Percentiles rank a stretch among this genome's conserved stretches.
These are phyloP conservation scores for Asclepias syriaca DNA, from an alignment of 257 asterid species.

Conservation along the genomic window DNA sequence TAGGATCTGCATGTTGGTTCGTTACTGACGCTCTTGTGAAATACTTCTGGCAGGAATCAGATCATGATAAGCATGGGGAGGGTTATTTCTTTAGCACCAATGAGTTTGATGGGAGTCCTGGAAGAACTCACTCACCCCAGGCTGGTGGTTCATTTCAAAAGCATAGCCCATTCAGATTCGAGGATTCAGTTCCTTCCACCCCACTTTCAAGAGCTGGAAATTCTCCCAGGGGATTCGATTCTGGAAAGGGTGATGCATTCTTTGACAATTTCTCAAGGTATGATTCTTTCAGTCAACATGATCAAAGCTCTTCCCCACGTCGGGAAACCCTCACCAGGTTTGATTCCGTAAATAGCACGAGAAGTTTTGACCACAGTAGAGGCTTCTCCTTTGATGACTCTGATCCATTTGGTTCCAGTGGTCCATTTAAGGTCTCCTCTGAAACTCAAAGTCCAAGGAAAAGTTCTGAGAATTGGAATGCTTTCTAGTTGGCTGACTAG, in stretches of 20 bases:
- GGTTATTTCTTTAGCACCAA: slow-evolving; percentile 71
- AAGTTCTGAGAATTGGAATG: slow-evolving; percentile 41
- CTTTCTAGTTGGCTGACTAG: slow-evolving; percentile 25
- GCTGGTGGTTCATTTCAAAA: slow-evolving; percentile 49
- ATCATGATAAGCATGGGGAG: slow-evolving; percentile 54
- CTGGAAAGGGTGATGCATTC: slow-evolving; percentile 55
- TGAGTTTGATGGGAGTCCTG: slow-evolving; percentile 69
- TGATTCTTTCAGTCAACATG: slow-evolving; percentile 64
- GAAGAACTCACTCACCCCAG: slow-evolving; percentile 51
- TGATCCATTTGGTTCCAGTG: slow-evolving; percentile 84
- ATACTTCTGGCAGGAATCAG: slow-evolving; percentile 52
- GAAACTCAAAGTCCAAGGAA: slow-evolving; percentile 44
- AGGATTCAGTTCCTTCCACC: slow-evolving; percentile 72
- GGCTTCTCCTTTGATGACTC: slow-evolving; percentile 77
- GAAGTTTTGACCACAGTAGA: slow-evolving; percentile 54
- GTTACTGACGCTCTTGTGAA: slow-evolving; percentile 8
- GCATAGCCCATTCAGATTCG: slow-evolving; percentile 52
- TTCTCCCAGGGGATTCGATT: slow-evolving; percentile 57
- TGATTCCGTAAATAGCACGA: slow-evolving; percentile 71
- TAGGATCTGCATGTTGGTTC: not conserved
- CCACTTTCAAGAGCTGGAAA: slow-evolving; percentile 67
- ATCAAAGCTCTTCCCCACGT: slow-evolving; percentile 50
- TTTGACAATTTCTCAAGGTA: slow-evolving; percentile 70
- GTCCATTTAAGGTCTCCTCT: slow-evolving; percentile 85
- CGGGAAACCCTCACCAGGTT: slow-evolving; percentile 61